Conservation (phyloP, 805 yeast species). For the Grigorovia transvaalensis region DNA sequence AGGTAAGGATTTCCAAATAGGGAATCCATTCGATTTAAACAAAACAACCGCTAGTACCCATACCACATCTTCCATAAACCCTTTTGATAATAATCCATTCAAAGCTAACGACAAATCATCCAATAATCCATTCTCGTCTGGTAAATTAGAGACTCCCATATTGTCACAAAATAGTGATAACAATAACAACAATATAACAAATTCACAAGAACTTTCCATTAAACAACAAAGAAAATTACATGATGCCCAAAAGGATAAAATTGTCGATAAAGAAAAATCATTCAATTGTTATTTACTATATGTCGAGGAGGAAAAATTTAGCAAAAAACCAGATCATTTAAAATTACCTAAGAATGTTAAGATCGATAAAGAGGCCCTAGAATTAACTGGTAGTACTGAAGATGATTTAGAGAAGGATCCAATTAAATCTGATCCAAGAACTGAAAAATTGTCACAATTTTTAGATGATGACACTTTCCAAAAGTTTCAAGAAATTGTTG, state of each 20-base stretch:
- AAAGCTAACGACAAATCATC: constrained; percentile 29
- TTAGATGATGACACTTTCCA: constrained; percentile 72
- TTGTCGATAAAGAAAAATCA: constrained; percentile 14
- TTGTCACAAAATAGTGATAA: background rate
- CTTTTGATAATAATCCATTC: constrained; percentile 29
- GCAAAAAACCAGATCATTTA: constrained; percentile 37
- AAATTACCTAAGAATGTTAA: constrained; percentile 42
- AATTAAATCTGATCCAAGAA: constrained; percentile 31
- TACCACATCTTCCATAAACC: constrained; percentile 8
- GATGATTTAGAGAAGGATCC: constrained; percentile 23
- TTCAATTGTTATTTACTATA: constrained; percentile 61
- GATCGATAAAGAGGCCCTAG: constrained; percentile 42
- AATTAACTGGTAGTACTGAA: constrained; percentile 31
- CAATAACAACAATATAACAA: background rate
- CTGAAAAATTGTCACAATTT: constrained; percentile 41
- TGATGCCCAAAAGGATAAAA: constrained; percentile 18
- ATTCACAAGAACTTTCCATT: constrained; percentile 19
- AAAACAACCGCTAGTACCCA: constrained; percentile 1
- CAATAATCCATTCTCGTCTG: constrained; percentile 15
- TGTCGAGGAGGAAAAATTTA: constrained; percentile 61
- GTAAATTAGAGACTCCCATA: background rate
- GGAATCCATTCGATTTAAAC: constrained; percentile 27
- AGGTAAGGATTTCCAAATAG: constrained; percentile 33
- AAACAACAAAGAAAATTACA: constrained; percentile 27
- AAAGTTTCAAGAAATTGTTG: constrained; percentile 61